Evolutionary conservation across 176 grass and related monocot genomes (phyloP).

Genomic region (Eleusine indica): DNA sequence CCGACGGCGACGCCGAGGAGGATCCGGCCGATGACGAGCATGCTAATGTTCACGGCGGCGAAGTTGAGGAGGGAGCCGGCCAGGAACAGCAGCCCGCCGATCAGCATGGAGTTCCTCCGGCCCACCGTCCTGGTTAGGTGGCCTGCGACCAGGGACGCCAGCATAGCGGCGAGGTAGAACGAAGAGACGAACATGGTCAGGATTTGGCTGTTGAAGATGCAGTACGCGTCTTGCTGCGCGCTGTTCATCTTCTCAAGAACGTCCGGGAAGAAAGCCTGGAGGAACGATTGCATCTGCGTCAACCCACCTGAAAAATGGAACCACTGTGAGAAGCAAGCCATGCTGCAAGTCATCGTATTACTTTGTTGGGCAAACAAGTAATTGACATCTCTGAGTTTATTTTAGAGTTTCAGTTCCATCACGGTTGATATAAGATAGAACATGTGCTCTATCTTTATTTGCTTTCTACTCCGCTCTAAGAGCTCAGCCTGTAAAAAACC

Average conservation of each 20-base stretch:
- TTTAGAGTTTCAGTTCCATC: too few species aligned
- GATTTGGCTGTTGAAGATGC: slow-evolving; percentile 70
- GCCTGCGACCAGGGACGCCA: slow-evolving; percentile 62
- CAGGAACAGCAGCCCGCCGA: slow-evolving; percentile 71
- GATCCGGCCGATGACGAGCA: slow-evolving; percentile 85
- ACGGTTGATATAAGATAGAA: too few species aligned
- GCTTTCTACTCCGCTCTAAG: too few species aligned
- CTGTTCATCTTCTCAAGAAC: slow-evolving; percentile 61
- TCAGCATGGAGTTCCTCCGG: slow-evolving; percentile 64
- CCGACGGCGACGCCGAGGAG: slow-evolving; percentile 88
- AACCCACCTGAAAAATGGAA: slow-evolving; percentile 59
- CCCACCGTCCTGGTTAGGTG: slow-evolving; percentile 63
- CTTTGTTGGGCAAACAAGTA: too few species aligned
- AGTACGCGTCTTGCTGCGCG: slow-evolving; percentile 68
- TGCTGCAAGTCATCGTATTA: not conserved
- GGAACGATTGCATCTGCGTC: slow-evolving; percentile 80
- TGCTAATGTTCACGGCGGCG: slow-evolving; percentile 64
- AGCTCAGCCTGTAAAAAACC: too few species aligned
- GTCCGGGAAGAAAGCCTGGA: slow-evolving; percentile 70
- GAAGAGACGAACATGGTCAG: slow-evolving; percentile 87
- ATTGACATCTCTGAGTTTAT: too few species aligned
- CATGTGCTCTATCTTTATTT: too few species aligned
- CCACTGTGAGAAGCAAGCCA: not conserved
- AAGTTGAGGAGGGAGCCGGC: slow-evolving; percentile 62
- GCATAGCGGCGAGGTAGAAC: slow-evolving; percentile 72